Evolutionary conservation across 2,329 filamentous ascomycete species (phyloP).

Genomic region (Ascosphaera pollenicola): DNA sequence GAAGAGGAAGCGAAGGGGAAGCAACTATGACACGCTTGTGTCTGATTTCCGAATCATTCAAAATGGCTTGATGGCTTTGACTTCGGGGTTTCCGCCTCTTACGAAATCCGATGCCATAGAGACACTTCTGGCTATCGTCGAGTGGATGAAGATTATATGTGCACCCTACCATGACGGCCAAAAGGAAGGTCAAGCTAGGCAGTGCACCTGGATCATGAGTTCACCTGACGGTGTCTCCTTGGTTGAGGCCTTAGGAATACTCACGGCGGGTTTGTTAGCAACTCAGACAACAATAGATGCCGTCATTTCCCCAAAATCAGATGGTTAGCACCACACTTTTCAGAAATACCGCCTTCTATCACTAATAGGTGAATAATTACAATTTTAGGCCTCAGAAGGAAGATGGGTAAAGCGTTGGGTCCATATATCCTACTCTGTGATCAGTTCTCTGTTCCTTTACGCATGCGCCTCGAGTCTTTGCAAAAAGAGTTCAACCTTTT

Average conservation of each 20-base stretch:
- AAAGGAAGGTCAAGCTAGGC: slow-evolving; percentile 8
- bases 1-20: slow-evolving; percentile 3
- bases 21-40: slow-evolving; percentile 13
- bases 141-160: slow-evolving; percentile 19
- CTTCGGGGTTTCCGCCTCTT: slow-evolving; percentile 13
- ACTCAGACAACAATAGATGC: slow-evolving; percentile 16
- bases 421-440: slow-evolving; percentile 19
- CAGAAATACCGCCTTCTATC: background rate
- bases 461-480: slow-evolving; percentile 17
- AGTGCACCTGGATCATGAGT: slow-evolving; percentile 12
- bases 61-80: slow-evolving; percentile 18
- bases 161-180: slow-evolving; percentile 13
- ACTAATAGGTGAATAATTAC: background rate
- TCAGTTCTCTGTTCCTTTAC: slow-evolving; percentile 17
- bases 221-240: slow-evolving; percentile 18
- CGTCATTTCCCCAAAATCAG: slow-evolving; percentile 13
- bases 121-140: slow-evolving; percentile 13
- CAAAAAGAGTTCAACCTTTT: slow-evolving; percentile 22
- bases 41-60: slow-evolving; percentile 21
- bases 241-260: slow-evolving; percentile 20
- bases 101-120: slow-evolving; percentile 11
- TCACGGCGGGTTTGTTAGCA: slow-evolving; percentile 17
- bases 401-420: slow-evolving; percentile 17
- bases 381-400: slow-evolving; percentile 15
- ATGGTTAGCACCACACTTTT: slow-evolving; percentile 10